Evolutionary conservation across 2,329 filamentous ascomycete species (phyloP), one percentile per base, ranked within the genome.

Genomic region (Monilinia fructigena): DNA sequence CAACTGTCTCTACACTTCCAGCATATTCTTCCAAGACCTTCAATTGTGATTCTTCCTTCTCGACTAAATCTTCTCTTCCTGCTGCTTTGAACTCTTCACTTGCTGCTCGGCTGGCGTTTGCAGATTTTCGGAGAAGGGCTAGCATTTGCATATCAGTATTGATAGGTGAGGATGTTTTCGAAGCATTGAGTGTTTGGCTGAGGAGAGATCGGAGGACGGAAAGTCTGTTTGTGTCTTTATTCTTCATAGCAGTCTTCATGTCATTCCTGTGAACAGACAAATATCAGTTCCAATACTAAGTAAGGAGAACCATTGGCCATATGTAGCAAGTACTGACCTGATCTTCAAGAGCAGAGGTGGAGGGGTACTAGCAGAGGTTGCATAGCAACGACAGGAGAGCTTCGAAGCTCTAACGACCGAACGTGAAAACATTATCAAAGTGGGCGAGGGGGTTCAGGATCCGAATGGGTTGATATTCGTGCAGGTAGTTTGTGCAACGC

Each of bases 91-190:
- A 91, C 75, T 93, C 88, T 47, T 80, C 80, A 20, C 81, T 82
- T 1, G 90, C 86, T 23, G 87, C 84, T 60, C 83, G 79, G 4
- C 83, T 81, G 2, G 83, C 80, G 54, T 83, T 82, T 28, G 85
- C 83, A 62, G 86, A 84, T 78, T 88, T 89, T 70, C 85, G 83
- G 66, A 95, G 82, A 59, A 93, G 80, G 10, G 82, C 79, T 38
- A 92, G 84, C 65, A 94, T 82, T 74, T 90, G 85, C 70, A 84
- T 82, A 76, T 94, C 90, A 28, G 86, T 90, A 65, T 80, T 81
- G 74, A 93, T 85, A n/a, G 91, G 90, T 50, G 80, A 81, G 50
- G 82, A 75, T 18, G 89, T 92, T 79, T 93, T 93, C 76, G 87
- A 89, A 45, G 89, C 87, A 77, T 93, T 93, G 72, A 88, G 87